Base-by-base conservation (phyloP, 2,329 filamentous ascomycete genomes). In the Cladosporium sphaerospermum region DNA sequence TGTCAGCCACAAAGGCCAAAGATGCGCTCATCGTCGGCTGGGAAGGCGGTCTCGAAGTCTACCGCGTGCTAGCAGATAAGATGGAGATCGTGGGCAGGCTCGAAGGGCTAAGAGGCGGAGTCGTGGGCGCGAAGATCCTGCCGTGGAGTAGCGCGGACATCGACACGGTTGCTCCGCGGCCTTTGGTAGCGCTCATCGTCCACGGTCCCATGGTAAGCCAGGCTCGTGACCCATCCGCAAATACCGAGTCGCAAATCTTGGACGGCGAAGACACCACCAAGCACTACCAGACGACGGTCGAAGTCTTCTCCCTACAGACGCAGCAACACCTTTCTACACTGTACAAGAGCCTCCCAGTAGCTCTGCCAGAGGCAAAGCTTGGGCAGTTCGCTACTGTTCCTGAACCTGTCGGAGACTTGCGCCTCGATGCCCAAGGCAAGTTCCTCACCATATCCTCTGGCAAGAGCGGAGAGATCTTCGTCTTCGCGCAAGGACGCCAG, bases 301-400 rank as follows among this genome's bases (percentile, higher is more conserved):
- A 96, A 61, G 75, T 97, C 0, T 95, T 92, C 69, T 96, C 91
- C 1, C 73, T 97, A 55, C 83, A 81, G 61, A 88, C 84, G n/a
- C 84, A 84, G 61, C 78, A 81, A 56, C 80, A 82, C 52, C 71
- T 96, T 52, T 80, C 84, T 23, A 86, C 88, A 0, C 74, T 97
- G 8, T 84, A 95, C 56, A 80, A 84, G 61, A 83, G 85, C 41
- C 80, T 87, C 46, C 76, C 82, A 65, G 74, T 82, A 51, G 78
- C 82, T 57, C 34, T 58, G 3, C 62, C 61, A 9, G 52, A 59
- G 45, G 59, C 63, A 9, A 56, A 56, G 10, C 48, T 61, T 7
- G 61, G 62, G 3, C 59, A 63, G 31, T 52, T 62, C 5, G 54
- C 62, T 3, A 52, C 56, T 3, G 56, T 61, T 3, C 89, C 89